Evolutionary conservation across 2,329 filamentous ascomycete species (phyloP).

Genomic region (Penicillium sp.): DNA sequence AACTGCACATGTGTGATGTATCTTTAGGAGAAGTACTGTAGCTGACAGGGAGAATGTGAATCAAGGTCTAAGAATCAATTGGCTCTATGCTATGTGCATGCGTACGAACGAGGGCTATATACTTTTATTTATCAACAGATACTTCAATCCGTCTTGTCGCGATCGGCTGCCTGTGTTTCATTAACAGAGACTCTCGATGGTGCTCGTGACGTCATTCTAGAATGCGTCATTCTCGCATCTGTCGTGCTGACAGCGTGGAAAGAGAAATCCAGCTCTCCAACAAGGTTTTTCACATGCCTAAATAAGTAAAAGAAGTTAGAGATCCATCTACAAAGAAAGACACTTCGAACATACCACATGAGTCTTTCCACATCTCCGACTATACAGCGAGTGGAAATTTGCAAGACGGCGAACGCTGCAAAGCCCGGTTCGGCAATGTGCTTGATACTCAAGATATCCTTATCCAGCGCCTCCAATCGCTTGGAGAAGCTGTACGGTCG

Average conservation of each 20-base stretch:
- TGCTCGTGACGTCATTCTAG: slow-evolving; percentile 21
- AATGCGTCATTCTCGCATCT: slow-evolving; percentile 23
- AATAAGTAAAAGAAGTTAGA: slow-evolving; percentile 20
- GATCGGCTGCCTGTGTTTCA: slow-evolving; percentile 24
- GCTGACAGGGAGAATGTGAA: slow-evolving; percentile 22
- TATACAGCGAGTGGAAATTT: slow-evolving; percentile 69
- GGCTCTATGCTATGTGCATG: slow-evolving; percentile 28
- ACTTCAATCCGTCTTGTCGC: slow-evolving; percentile 31
- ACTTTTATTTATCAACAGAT: neutral
- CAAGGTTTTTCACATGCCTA: slow-evolving; percentile 62
- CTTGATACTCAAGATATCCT: slow-evolving; percentile 61
- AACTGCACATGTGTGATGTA: too few species aligned
- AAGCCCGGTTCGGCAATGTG: slow-evolving; percentile 73
- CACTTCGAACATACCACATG: slow-evolving; percentile 43
- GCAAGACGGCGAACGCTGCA: slow-evolving; percentile 72
- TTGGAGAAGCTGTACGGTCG: slow-evolving; percentile 61
- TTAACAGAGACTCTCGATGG: slow-evolving; percentile 24
- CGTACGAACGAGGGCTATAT: slow-evolving; percentile 21
- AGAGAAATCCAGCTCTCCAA: slow-evolving; percentile 74
- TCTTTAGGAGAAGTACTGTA: too few species aligned
- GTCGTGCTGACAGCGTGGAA: slow-evolving; percentile 56
- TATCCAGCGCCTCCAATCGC: slow-evolving; percentile 60
- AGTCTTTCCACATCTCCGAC: slow-evolving; percentile 67
- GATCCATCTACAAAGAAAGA: neutral
- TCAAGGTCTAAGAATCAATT: neutral